Base-by-base conservation (phyloP, 2,329 filamentous ascomycete genomes). In the Claviceps purpurea region DNA sequence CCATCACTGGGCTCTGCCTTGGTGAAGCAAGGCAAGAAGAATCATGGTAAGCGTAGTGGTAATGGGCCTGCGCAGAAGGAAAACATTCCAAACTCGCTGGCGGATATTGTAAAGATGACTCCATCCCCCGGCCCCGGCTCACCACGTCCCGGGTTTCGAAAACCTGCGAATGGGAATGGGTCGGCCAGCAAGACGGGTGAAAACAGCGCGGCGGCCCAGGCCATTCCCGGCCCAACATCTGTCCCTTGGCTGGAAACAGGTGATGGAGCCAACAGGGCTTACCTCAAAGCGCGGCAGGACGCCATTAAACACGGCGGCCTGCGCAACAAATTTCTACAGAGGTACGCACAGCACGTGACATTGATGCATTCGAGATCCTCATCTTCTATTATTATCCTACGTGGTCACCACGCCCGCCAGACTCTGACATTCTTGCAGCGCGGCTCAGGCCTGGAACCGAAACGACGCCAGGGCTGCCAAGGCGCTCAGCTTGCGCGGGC, bases 161-260 rank as follows among this genome's bases (percentile, higher is more conserved):
- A 40, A 38, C 20, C 47, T 5, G 50, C 30, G 1, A 55, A 55
- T 8, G 53, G 53, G 10, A 38, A 38, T 13, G 26, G 47, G 18
- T 47, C 37, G 1, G 34, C 40, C 43, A 52, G 48, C 42, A 55
- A 47, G 49, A 80, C 77, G 56, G 79, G 82, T 20, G 88, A 95
- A 66, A 88, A 91, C 61, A 93, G 85, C 64, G 76, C 80, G 26
- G 84, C 89, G 34, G 87, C 89, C 16, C 84, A 87, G 65, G 84
- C 88, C 2, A 97, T 98, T 52, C 79, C 87, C 18, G 81, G 83
- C 53, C 93, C 93, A 10, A 89, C 93, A 63, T 87, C 96, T 60
- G 89, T 98, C 47, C 93, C 93, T 0, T 98, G 93, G 93, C 73
- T 97, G 4, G 91, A 96, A 68, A 97, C 93, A 2, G 93, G 93